Evolutionary conservation across 495 filamentous ascomycete species (phyloP), one percentile per base, ranked within the genome.

Genomic region (Rhizodiscina lignyota): DNA sequence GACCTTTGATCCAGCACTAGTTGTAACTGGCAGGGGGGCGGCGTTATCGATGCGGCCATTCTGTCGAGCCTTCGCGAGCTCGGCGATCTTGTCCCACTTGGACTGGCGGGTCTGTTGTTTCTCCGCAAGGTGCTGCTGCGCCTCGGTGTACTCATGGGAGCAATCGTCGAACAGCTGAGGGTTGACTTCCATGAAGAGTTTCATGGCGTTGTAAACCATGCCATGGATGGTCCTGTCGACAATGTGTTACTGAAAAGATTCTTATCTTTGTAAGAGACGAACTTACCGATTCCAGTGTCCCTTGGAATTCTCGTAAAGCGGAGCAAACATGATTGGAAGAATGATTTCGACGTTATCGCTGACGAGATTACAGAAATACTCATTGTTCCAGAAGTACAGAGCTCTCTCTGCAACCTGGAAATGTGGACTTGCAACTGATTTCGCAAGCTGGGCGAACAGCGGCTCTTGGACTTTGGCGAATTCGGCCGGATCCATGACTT

Each of bases 161-260:
- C 89, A 99, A 49, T 96, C 89, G 44, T 99, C 89, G 51, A 99
- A 99, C 18, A 99, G 76, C 49, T 92, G 83, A 12, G 89, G 89
- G 48, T 99, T 96, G 48, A 99, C 94, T 56, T 99, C 89, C 89
- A 99, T 99, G 59, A 99, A 99, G 30, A 99, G 75, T 53, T 99
- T 99, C 89, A 99, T 99, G 32, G 89, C 89, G 51, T 96, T 99
- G 53, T 96, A 99, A 13, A 99, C 89, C 91, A 99, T 96, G 50
- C 91, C 89, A 49, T 99, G 91, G 44, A 99, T 99, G 8, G 89
- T 99, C 43, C 89, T 97, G 33, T 4, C 28, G 2, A 11, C n/a
- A n/a, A n/a, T n/a, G 35, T 18, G 34, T 48, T 34, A 47, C 40
- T 18, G 10, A 10, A 12, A 18, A 8, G 13, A 6, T 21, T 32